Conservation (phyloP, 2,329 filamentous ascomycete genomes). For the Cladosporium oxysporum region DNA sequence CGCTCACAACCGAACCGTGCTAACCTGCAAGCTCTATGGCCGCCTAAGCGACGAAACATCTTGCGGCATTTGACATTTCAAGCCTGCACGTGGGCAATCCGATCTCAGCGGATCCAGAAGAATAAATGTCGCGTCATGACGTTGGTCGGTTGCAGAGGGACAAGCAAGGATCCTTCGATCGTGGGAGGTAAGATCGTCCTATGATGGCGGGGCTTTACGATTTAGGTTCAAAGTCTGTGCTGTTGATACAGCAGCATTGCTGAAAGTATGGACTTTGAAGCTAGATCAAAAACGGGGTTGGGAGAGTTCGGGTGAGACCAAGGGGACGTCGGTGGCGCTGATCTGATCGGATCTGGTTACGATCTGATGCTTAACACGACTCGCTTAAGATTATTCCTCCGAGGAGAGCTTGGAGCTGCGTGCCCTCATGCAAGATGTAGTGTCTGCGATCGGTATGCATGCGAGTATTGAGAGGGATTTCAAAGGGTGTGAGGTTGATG, state of each 20-base stretch:
- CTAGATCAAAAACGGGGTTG: neutral
- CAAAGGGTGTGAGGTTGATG: neutral
- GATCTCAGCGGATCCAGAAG: neutral
- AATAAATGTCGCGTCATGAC: neutral
- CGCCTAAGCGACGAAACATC: neutral
- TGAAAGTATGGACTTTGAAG: no score
- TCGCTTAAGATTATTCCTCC: neutral
- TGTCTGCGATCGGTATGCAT: neutral
- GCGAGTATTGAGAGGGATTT: neutral
- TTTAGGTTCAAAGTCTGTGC: no score
- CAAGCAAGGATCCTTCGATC: neutral
- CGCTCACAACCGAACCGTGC: neutral
- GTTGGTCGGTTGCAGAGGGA: neutral
- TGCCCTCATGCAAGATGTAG: neutral
- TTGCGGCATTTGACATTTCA: neutral
- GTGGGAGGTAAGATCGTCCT: neutral
- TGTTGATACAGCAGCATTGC: no score
- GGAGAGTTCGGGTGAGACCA: neutral
- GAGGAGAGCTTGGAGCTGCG: neutral
- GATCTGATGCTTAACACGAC: conserved; percentile 1
- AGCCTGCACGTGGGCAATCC: conserved; percentile 2
- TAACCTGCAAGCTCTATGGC: neutral
- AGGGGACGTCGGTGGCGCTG: neutral
- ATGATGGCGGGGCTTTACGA: neutral
- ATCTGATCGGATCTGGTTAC: neutral